Base-by-base conservation (phyloP, 2,329 filamentous ascomycete genomes). In the Pochonia chlamydosporia region DNA sequence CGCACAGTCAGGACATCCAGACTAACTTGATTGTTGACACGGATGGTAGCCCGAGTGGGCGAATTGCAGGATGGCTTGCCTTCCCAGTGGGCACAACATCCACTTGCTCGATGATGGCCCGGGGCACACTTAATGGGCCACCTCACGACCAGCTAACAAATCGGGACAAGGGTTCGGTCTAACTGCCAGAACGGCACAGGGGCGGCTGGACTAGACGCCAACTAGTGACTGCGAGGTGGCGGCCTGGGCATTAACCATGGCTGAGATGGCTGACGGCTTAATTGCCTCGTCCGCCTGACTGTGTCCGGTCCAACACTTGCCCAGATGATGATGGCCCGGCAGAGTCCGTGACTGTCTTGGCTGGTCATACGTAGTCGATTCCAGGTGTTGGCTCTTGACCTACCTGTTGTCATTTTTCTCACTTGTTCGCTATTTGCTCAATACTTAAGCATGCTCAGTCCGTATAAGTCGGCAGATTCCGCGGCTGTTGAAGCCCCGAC, bases 161-260 rank as follows among this genome's bases (percentile, higher is more conserved):
- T 44, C 44, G 21, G 41, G 40, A 49, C 49, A 49, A 45, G 47
- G 44, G 44, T n/a, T 42, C 44, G 40, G 47, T n/a, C 36, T 35
- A 49, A 35, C 47, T 49, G 46, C 41, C 42, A 44, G 42, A 48
- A 46, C 46, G 37, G 46, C 42, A 31, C 31, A 48, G 25, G 37
- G 30, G 18, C 28, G 28, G 18, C 11, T n/a, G 10, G 18, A 16
- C 14, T 24, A 49, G 21, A 36, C 23, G 26, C 37, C 18, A 18
- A 26, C n/a, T 21, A 44, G 42, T 46, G 25, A 13, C 43, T 40
- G 24, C 25, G 16, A 40, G 14, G 31, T 43, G 40, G 40, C 30
- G 40, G 23, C 26, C 7, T 25, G 23, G 20, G 24, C 24, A 9
- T 24, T 11, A 20, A 2, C 16, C 5, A 4, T 36, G 33, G 33